phyloP scores from a whole-genome alignment of 768 basidiomycete species.

The Sarcodon aspratus region DNA sequence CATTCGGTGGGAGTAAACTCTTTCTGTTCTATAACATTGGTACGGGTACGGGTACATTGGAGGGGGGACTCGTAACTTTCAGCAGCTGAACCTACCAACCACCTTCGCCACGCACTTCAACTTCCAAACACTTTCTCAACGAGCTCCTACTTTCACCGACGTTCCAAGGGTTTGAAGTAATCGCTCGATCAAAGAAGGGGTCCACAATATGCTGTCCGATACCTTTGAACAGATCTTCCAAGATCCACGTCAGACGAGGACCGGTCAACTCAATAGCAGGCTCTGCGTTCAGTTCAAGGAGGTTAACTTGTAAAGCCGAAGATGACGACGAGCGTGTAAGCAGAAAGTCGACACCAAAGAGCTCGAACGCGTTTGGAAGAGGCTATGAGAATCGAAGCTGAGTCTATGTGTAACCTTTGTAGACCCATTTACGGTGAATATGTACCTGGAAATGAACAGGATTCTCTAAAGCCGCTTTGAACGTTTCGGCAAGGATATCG shows the following conservation, averaged over 20 bases:
- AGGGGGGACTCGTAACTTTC: neutral
- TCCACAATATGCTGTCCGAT: conserved; percentile 58
- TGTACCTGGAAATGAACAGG: conserved; percentile 79
- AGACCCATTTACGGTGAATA: conserved; percentile 1
- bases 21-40: neutral
- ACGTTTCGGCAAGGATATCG: conserved; percentile 63
- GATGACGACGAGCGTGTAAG: conserved; percentile 32
- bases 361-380: conserved; percentile 85
- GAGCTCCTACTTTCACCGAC: conserved; percentile 41
- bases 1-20: neutral
- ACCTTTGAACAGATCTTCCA: conserved; percentile 69
- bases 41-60: neutral
- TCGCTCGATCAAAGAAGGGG: conserved; percentile 40
- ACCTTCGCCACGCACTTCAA: conserved; percentile 28
- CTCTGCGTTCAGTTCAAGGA: conserved; percentile 90
- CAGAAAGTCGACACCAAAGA: conserved; percentile 91
- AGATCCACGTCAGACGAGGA: conserved; percentile 64
- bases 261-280: conserved; percentile 95
- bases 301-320: conserved; percentile 42
- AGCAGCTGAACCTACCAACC: conserved; percentile 9
- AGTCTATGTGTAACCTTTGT: neutral
- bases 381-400: conserved; percentile 31
- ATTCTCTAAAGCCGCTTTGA: conserved; percentile 74
- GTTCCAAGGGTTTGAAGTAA: conserved; percentile 18
- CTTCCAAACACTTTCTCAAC: conserved; percentile 60